These are phyloP conservation scores for Apiospora phragmitis DNA, from an alignment of 2,329 filamentous ascomycete species.

Conservation along the genomic window DNA sequence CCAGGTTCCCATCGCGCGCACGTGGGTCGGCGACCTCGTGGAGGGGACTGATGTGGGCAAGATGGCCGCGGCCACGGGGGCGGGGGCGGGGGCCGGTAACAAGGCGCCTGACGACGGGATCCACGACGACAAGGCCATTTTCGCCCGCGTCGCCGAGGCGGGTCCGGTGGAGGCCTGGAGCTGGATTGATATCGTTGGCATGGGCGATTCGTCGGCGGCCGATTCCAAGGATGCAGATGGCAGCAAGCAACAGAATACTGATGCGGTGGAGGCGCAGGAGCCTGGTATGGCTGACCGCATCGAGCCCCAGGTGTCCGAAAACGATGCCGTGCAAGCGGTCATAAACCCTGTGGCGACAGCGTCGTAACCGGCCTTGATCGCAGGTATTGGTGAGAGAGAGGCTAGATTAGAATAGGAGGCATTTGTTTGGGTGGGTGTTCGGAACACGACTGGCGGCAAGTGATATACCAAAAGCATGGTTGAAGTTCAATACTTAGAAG, in stretches of 20 bases:
- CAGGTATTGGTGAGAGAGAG: neutral
- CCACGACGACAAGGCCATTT: conserved; percentile 51
- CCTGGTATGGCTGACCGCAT: conserved; percentile 37
- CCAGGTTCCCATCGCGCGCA: conserved; percentile 49
- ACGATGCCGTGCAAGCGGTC: conserved; percentile 14
- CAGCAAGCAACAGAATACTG: conserved; percentile 17
- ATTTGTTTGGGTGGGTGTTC: neutral
- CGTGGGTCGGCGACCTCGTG: conserved; percentile 49
- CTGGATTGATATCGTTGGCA: conserved; percentile 54
- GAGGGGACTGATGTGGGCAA: conserved; percentile 47
- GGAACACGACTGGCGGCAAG: neutral
- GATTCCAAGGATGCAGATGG: conserved; percentile 10
- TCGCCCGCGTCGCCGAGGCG: conserved; percentile 42
- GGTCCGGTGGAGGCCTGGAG: conserved; percentile 47
- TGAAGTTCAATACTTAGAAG: neutral
- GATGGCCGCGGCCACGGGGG: conserved; percentile 26
- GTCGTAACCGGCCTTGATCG: neutral
- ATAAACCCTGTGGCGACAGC: neutral
- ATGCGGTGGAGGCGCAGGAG: conserved; percentile 28
- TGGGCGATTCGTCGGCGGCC: conserved; percentile 36
- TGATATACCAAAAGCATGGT: neutral
- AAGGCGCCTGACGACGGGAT: conserved; percentile 29
- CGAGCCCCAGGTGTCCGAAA: conserved; percentile 28
- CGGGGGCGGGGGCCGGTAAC: conserved; percentile 21
- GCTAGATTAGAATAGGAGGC: neutral